phyloP scores from a whole-genome alignment of 495 filamentous ascomycete species.

The Trichoderma virens region DNA sequence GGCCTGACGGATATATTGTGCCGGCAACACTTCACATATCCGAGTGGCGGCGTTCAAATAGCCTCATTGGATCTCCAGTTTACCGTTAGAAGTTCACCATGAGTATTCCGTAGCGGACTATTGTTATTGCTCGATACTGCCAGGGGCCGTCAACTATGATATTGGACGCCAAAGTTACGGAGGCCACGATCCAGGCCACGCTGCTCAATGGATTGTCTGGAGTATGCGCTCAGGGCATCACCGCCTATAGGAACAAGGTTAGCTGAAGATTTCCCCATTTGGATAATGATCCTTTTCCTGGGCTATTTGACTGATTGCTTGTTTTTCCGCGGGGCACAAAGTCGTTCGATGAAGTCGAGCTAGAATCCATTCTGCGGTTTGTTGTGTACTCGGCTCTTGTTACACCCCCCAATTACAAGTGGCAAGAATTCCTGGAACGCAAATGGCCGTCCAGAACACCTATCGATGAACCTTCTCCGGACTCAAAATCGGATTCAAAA shows the following conservation, averaged over 20 bases:
- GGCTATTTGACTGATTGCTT: background rate
- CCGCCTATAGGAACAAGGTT: background rate
- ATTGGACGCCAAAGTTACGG: background rate
- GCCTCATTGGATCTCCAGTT: background rate
- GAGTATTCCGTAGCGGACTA: background rate
- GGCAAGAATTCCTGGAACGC: constrained; percentile 4
- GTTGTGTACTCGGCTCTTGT: background rate
- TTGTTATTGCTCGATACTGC: background rate
- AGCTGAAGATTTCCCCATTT: background rate
- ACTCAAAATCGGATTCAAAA: background rate
- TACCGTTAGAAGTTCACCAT: too few relatives aligned
- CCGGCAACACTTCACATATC: background rate
- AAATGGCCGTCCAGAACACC: background rate
- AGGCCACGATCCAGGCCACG: background rate
- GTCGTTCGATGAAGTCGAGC: background rate
- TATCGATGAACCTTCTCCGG: background rate
- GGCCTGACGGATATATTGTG: background rate
- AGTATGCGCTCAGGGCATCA: constrained; percentile 4
- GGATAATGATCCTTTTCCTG: background rate
- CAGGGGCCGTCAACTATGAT: background rate
- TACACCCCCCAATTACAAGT: constrained; percentile 1
- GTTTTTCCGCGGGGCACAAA: background rate
- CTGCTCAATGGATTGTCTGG: background rate
- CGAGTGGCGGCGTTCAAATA: constrained; percentile 4
- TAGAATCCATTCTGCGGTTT: background rate